Evolutionary conservation across 768 basidiomycete genomes (phyloP).

Genomic region (Mycena belliarum): DNA sequence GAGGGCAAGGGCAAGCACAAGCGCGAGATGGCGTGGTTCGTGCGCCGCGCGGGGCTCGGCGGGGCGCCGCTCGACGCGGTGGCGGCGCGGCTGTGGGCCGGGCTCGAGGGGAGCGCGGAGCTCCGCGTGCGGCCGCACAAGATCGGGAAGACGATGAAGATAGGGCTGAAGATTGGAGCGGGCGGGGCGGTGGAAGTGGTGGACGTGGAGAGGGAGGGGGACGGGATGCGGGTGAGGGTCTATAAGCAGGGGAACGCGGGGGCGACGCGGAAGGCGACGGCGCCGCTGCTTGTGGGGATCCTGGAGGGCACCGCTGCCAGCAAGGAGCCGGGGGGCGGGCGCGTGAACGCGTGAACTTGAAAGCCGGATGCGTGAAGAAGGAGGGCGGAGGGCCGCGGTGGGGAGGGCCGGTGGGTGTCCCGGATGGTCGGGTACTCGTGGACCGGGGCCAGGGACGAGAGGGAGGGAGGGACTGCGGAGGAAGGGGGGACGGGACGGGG

Average conservation of each 20-base stretch:
- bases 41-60: slow-evolving; percentile 40
- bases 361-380: too few relatives aligned
- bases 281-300: slow-evolving; percentile 63
- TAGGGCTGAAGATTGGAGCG: slow-evolving; percentile 38
- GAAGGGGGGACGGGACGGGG: too few relatives aligned
- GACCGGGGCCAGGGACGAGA: too few relatives aligned
- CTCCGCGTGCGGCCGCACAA: slow-evolving; percentile 55
- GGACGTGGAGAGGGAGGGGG: too few relatives aligned
- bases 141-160: too few relatives aligned
- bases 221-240: slow-evolving; percentile 47
- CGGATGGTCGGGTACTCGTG: too few relatives aligned
- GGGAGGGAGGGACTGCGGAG: too few relatives aligned
- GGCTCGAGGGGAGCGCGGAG: slow-evolving; percentile 56
- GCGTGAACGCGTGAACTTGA: too few relatives aligned
- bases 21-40: slow-evolving; percentile 69
- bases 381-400: too few relatives aligned
- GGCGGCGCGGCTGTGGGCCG: slow-evolving; percentile 52
- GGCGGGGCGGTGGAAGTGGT: too few relatives aligned
- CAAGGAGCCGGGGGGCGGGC: too few relatives aligned
- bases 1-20: slow-evolving; percentile 53
- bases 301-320: slow-evolving; percentile 40
- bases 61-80: slow-evolving; percentile 38
- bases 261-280: slow-evolving; percentile 65
- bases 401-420: too few relatives aligned
- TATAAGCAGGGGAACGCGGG: slow-evolving; percentile 68